A percentile compares a stretch with the other conserved stretches of the same genome.
These are phyloP conservation scores for Calonectria multiphialidica DNA, from an alignment of 2,329 filamentous ascomycete species.

Conservation along the genomic window DNA sequence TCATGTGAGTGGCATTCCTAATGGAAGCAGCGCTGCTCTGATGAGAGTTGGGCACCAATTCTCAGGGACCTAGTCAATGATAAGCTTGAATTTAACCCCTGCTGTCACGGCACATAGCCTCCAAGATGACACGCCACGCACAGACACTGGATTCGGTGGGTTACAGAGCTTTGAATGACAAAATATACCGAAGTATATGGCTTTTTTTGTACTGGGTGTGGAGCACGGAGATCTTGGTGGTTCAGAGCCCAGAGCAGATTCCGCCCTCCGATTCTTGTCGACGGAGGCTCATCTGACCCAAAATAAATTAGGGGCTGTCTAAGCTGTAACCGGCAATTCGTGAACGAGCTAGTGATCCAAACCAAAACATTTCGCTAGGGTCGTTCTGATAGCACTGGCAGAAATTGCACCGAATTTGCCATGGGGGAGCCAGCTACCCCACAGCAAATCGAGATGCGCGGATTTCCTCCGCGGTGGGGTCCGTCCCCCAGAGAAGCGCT, in stretches of 20 bases:
- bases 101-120: background rate
- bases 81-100: background rate
- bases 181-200: background rate
- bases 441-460: background rate
- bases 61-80: background rate
- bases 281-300: background rate
- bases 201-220: background rate
- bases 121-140: background rate
- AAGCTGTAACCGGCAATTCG: background rate
- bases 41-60: background rate
- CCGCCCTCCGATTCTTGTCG: background rate
- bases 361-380: background rate
- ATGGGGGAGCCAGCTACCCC: background rate
- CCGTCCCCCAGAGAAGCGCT: background rate
- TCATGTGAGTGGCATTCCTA: background rate
- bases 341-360: background rate
- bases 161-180: background rate
- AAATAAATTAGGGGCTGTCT: background rate
- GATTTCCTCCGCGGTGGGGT: slow-evolving; percentile 18
- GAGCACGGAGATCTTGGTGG: background rate
- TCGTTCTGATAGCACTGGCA: background rate
- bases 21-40: background rate
- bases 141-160: background rate
- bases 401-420: slow-evolving; percentile 1
- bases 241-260: background rate